Percentiles rank a stretch among this genome's conserved stretches.
Conservation (phyloP, 2,329 filamentous ascomycete species). For the Calonectria crousiana region DNA sequence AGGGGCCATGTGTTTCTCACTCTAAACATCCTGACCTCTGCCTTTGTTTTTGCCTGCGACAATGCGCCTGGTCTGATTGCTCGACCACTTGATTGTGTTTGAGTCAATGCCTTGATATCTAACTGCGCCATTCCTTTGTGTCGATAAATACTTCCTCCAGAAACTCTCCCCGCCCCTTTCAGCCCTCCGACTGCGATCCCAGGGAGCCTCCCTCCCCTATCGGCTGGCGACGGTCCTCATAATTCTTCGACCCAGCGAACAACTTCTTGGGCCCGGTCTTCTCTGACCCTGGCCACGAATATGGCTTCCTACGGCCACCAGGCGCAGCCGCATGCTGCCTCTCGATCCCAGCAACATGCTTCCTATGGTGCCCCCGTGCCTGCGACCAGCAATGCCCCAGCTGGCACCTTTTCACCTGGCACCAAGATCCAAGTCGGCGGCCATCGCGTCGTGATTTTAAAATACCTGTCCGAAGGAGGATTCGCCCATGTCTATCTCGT, state of each 20-base stretch:
- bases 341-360: conserved; percentile 54
- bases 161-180: conserved; percentile 28
- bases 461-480: conserved; percentile 97
- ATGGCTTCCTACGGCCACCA: conserved; percentile 56
- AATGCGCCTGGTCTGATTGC: conserved; percentile 41
- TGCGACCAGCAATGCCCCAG: conserved; percentile 63
- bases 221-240: conserved; percentile 33
- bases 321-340: conserved; percentile 42
- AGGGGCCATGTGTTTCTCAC: conserved; percentile 44
- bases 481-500: conserved; percentile 99
- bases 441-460: conserved; percentile 94
- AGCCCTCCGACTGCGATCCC: conserved; percentile 31
- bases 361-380: conserved; percentile 59
- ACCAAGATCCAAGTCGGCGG: conserved; percentile 97
- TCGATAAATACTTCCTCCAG: conserved; percentile 26
- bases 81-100: conserved; percentile 36
- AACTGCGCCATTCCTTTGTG: conserved; percentile 35
- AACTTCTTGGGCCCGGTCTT: background rate
- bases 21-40: conserved; percentile 26
- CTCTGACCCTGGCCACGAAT: conserved; percentile 20
- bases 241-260: conserved; percentile 10
- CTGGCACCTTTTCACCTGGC: conserved; percentile 90
- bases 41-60: conserved; percentile 26
- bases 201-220: conserved; percentile 34
- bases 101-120: conserved; percentile 42